Evolutionary conservation across 1,284 basidiomycete genomes (phyloP), one percentile per base, ranked within the genome.

Genomic region (Boletellus deceptivus): DNA sequence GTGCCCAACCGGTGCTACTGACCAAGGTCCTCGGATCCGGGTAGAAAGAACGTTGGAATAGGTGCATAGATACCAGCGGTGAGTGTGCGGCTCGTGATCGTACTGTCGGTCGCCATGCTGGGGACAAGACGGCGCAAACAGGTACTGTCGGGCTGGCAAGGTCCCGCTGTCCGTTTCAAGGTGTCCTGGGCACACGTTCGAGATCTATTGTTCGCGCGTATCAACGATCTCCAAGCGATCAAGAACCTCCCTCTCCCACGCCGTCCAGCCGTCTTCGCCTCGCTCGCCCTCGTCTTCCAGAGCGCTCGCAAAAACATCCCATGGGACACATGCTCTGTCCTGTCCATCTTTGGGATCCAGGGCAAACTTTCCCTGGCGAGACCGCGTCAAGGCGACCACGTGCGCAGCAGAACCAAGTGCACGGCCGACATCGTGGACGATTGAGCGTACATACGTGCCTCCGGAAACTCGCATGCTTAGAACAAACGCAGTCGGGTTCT

Each of bases 381-480:
- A 86, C 20, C 95, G 83, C 13, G 84, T 90, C 52, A 98, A 78
- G 13, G 88, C 91, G 43, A 95, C 92, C 47, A 98, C 93, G 66
- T 95, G 93, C 0, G 92, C 94, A 4, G 90, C 90, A 38, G 89
- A 91, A 2, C 85, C 90, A 20, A 98, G 68, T 1, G 84, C 82
- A 56, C 86, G 82, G 8, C 88, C 91, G 18, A 98, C 78, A 68
- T 98, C 94, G 67, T 98, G 93, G 41, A 93, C 87, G 57, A 97
- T 86, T 2, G 87, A 91, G 45, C 94, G 86, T 42, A 98, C 93
- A 63, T 98, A 98, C n/a, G 94, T 98, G 22, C 94, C 94, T n/a
- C 89, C 89, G 16, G 91, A 93, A 8, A 97, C 95, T 51, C 79
- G 89, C 93, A 98, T 95, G 49, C 80, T 81, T 54, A 98, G 74